Conservation (phyloP, 106 monocot species). For the Dendrobium chrysotoxum region DNA sequence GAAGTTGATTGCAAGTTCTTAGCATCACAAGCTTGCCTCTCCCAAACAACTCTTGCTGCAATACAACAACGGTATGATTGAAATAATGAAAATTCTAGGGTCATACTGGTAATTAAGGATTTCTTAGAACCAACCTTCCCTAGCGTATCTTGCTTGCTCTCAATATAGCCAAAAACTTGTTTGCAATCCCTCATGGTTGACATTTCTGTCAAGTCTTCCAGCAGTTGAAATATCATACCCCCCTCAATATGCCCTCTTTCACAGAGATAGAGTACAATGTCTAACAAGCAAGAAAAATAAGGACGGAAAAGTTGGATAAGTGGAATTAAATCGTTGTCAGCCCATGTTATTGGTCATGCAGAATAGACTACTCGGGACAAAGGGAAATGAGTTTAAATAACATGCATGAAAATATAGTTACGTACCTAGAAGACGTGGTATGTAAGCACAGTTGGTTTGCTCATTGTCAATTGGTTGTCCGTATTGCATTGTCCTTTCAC, state of each 20-base stretch:
- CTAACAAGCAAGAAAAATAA: conserved; percentile 27
- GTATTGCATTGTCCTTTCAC: conserved; percentile 71
- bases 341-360: conserved; percentile 2
- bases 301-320: conserved; percentile 2
- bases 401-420: neutral
- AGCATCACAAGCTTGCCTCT: conserved; percentile 99
- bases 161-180: conserved; percentile 96
- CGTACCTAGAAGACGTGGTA: conserved; percentile 85
- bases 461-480: conserved; percentile 61
- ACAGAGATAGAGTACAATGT: conserved; percentile 89
- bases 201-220: conserved; percentile 99
- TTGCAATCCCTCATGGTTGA: conserved; percentile 99
- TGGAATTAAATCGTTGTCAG: neutral
- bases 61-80: conserved; percentile 3
- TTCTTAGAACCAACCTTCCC: conserved; percentile 56
- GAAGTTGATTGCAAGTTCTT: conserved; percentile 98
- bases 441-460: conserved; percentile 38
- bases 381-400: neutral
- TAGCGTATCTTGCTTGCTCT: conserved; percentile 90
- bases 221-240: conserved; percentile 97
- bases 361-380: neutral
- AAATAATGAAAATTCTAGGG: neutral
- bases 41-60: conserved; percentile 96
- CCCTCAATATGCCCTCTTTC: conserved; percentile 97
- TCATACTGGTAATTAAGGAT: neutral